Evolutionary conservation across 805 yeast genomes (phyloP).

Genomic region (Gaillardinia entomophila): DNA sequence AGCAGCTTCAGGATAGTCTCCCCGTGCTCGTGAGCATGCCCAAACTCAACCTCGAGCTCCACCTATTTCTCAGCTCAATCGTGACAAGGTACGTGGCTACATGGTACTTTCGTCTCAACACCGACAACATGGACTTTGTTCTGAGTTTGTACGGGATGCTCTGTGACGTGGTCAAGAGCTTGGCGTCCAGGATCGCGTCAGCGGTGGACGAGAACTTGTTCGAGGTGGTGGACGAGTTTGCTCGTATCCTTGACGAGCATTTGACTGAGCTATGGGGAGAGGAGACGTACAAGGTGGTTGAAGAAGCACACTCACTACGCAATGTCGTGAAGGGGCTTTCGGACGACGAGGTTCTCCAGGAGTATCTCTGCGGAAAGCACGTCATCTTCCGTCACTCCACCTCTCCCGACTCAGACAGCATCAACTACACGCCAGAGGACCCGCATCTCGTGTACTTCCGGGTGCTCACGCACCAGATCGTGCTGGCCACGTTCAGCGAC

Average conservation of each 20-base stretch:
- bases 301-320: conserved; percentile 1
- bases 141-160: conserved; percentile 18
- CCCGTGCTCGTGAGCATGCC: conserved; percentile 13
- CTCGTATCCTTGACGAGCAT: conserved; percentile 18
- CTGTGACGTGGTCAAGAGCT: conserved; percentile 18
- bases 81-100: conserved; percentile 8
- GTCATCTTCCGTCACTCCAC: conserved; percentile 12
- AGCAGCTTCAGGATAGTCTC: conserved; percentile 17
- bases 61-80: neutral
- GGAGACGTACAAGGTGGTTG: conserved; percentile 1
- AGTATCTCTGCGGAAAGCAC: conserved; percentile 12
- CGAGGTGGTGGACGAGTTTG: conserved; percentile 16
- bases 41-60: conserved; percentile 4
- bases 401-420: too few species aligned
- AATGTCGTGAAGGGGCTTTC: neutral
- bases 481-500: conserved; percentile 11
- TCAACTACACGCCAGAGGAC: too few species aligned
- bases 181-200: conserved; percentile 12
- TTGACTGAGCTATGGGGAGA: conserved; percentile 9
- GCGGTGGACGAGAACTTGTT: conserved; percentile 8
- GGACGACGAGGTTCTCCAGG: conserved; percentile 5
- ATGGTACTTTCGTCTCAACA: conserved; percentile 20
- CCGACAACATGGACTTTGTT: conserved; percentile 25
- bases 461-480: conserved; percentile 15
- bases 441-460: conserved; percentile 14